Evolutionary conservation across 1,284 basidiomycete genomes (phyloP).

Genomic region (Leccinum subrobustum): DNA sequence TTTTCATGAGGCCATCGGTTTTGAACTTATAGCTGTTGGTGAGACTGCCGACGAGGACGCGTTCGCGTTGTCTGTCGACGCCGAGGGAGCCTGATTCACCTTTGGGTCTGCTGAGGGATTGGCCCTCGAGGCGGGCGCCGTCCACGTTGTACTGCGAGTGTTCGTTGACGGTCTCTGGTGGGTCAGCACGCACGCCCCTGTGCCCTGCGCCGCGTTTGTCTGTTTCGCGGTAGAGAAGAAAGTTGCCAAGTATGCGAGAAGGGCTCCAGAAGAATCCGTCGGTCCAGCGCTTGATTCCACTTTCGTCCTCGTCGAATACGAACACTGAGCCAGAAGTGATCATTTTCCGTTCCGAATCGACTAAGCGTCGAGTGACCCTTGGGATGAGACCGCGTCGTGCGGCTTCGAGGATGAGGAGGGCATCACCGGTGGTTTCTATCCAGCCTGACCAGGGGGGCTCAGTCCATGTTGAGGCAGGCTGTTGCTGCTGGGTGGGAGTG

Average conservation of each 20-base stretch:
- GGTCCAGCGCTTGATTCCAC: slow-evolving; percentile 98
- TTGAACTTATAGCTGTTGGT: slow-evolving; percentile 94
- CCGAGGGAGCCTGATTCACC: slow-evolving; percentile 45
- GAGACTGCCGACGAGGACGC: slow-evolving; percentile 82
- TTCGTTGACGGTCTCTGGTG: slow-evolving; percentile 33
- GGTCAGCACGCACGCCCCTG: slow-evolving; percentile 47
- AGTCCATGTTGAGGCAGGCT: slow-evolving; percentile 53
- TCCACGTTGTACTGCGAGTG: slow-evolving; percentile 35
- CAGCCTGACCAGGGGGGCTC: slow-evolving; percentile 89
- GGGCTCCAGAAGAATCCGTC: slow-evolving; percentile 95
- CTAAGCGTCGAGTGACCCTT: slow-evolving; percentile 89
- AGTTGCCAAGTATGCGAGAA: slow-evolving; percentile 89
- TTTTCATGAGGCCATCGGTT: slow-evolving; percentile 90
- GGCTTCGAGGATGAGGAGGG: slow-evolving; percentile 93
- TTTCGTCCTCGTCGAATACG: slow-evolving; percentile 97
- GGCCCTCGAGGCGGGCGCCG: slow-evolving; percentile 38
- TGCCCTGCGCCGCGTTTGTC: slow-evolving; percentile 74
- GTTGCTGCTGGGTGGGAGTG: slow-evolving; percentile 18
- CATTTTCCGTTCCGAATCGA: slow-evolving; percentile 90
- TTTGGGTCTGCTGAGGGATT: slow-evolving; percentile 62
- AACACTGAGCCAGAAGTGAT: slow-evolving; percentile 94
- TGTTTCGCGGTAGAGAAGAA: slow-evolving; percentile 91
- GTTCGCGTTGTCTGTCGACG: slow-evolving; percentile 71
- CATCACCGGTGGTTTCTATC: slow-evolving; percentile 95
- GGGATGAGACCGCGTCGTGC: slow-evolving; percentile 89